phyloP scores from a whole-genome alignment of 202 grass and related monocot genomes.

The Sporobolus alterniflorus region DNA sequence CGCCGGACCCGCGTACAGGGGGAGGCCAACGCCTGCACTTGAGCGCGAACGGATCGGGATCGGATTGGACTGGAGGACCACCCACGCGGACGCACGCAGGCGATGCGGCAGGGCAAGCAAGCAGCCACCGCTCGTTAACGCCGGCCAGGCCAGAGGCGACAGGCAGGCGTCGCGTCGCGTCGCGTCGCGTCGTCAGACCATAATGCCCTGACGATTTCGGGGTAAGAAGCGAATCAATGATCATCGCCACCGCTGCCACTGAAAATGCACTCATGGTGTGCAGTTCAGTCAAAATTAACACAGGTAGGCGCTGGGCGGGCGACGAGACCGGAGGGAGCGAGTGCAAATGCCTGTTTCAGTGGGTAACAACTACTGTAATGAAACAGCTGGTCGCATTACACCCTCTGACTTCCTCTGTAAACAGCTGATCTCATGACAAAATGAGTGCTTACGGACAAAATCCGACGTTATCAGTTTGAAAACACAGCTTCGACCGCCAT shows the following conservation, averaged over 20 bases:
- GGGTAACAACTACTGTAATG: constrained; percentile 19
- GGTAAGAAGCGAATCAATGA: not conserved
- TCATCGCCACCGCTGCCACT: constrained; percentile 23
- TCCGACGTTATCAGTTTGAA: not conserved
- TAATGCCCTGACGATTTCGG: constrained; percentile 5
- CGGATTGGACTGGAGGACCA: constrained; percentile 49
- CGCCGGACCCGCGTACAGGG: constrained; percentile 17
- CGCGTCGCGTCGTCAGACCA: constrained; percentile 7
- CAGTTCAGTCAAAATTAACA: constrained; percentile 60
- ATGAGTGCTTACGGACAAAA: constrained; percentile 22
- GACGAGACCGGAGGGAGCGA: not conserved
- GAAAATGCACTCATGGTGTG: constrained; percentile 29
- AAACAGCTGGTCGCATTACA: not conserved
- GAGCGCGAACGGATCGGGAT: constrained; percentile 33
- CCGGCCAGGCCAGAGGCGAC: not conserved
- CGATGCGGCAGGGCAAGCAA: not conserved
- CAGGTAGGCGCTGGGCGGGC: not conserved
- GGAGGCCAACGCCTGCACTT: constrained; percentile 17
- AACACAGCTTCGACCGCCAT: not conserved
- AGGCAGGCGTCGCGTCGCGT: not conserved
- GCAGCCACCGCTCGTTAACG: not conserved
- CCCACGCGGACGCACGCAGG: not conserved
- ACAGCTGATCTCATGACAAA: not conserved
- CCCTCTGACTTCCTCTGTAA: not conserved
- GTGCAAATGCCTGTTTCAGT: not conserved